Percentiles rank a stretch among this genome's conserved stretches.
Evolutionary conservation across 805 yeast species (phyloP).

Genomic region (Metschnikowia proteae): DNA sequence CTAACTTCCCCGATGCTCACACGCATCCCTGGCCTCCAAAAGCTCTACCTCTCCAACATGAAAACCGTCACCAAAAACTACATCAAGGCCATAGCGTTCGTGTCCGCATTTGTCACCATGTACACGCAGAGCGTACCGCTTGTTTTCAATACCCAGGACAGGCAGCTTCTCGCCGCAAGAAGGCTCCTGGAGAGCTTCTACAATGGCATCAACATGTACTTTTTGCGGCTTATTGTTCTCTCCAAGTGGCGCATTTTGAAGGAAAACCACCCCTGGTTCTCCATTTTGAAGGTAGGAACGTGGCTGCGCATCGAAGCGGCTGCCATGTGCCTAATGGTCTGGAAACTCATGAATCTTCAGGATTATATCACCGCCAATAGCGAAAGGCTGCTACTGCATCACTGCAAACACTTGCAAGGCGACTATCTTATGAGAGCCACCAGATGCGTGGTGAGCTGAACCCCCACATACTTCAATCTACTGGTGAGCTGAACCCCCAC

Average conservation of each 20-base stretch:
- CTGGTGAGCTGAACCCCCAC: background rate
- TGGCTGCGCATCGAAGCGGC: constrained; percentile 34
- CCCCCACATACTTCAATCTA: background rate
- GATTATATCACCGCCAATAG: constrained; percentile 25
- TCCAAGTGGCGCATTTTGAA: constrained; percentile 42
- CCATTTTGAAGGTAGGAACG: constrained; percentile 20
- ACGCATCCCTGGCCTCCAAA: constrained; percentile 8
- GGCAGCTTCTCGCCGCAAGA: constrained; percentile 15
- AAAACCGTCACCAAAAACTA: constrained; percentile 32
- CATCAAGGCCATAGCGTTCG: constrained; percentile 33
- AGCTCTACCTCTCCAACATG: constrained; percentile 16
- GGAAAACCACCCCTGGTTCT: constrained; percentile 36
- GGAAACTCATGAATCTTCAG: constrained; percentile 36
- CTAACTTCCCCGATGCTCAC: constrained; percentile 32
- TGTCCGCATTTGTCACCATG: constrained; percentile 29
- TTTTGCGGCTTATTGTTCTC: constrained; percentile 31
- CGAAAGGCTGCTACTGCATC: constrained; percentile 9
- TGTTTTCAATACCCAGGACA: constrained; percentile 9
- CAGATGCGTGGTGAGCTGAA: constrained; percentile 9
- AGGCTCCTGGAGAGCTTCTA: constrained; percentile 24
- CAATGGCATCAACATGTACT: constrained; percentile 30
- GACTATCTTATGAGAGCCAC: constrained; percentile 16
- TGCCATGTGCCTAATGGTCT: constrained; percentile 34
- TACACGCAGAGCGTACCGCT: constrained; percentile 18
- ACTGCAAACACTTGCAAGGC: constrained; percentile 10